phyloP scores from a whole-genome alignment of 306 rosid genomes.

The Gynostemma pentaphyllum region DNA sequence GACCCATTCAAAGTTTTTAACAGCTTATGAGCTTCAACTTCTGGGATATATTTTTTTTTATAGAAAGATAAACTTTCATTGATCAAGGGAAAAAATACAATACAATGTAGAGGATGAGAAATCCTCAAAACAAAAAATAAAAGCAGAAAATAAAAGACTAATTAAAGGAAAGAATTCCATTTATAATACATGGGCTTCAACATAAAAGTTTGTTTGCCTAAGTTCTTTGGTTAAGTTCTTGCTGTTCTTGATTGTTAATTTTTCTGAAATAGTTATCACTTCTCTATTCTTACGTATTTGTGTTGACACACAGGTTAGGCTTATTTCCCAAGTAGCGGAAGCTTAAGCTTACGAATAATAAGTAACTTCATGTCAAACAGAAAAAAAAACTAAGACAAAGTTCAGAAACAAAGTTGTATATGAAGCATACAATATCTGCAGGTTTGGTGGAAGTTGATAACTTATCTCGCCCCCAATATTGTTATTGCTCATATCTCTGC shows the following conservation, averaged over 20 bases:
- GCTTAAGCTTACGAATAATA: not conserved
- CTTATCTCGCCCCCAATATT: slow-evolving; percentile 45
- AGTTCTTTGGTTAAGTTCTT: not conserved
- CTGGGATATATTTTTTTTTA: not conserved
- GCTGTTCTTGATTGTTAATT: not conserved
- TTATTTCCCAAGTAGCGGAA: not conserved
- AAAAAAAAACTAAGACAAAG: not conserved
- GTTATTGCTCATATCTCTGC: slow-evolving; percentile 84
- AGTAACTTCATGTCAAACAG: not conserved
- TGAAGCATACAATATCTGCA: slow-evolving; percentile 61
- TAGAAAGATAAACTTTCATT: no score
- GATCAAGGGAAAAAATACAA: no score
- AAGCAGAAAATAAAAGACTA: no score
- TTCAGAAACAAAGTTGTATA: not conserved
- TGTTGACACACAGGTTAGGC: not conserved
- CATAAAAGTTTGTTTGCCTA: not conserved
- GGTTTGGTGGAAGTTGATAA: slow-evolving; percentile 55
- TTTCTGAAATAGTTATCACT: not conserved
- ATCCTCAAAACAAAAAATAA: no score
- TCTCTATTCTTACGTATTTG: not conserved
- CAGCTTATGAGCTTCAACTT: not conserved
- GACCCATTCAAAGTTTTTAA: not conserved
- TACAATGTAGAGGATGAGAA: no score
- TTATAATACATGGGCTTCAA: not conserved
- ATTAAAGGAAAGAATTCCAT: no score